Evolutionary conservation across 2,329 filamentous ascomycete species (phyloP), one percentile per base, ranked within the genome.

Genomic region (Cercospora brassicicola): DNA sequence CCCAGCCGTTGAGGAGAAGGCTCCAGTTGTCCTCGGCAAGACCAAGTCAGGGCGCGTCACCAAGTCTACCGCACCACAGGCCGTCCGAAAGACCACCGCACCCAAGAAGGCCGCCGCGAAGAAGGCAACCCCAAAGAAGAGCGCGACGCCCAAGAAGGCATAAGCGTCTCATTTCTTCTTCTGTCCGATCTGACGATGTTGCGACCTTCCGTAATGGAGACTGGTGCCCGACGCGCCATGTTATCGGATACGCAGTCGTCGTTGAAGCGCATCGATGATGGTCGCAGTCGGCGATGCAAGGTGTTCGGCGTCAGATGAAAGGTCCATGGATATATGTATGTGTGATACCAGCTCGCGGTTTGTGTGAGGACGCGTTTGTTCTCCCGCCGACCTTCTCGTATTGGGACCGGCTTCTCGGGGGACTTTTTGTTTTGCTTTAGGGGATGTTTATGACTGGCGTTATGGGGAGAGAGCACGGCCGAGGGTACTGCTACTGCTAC

Each of bases 31-130:
- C 59, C 82, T 93, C 62, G 87, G 86, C 79, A 94, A 92, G 88
- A 94, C 92, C 80, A 95, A 95, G 88, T 90, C 91, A 64, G 92
- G 93, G 59, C 90, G 93, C 74, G 90, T 96, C 75, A 88, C 90
- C 75, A 96, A 95, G 88, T 84, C 85, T 26, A 82, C 84, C 42
- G 82, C 84, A 66, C 84, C 84, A 59, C 79, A 82, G 36, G 77
- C 79, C 11, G 42, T 75, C 76, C 45, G 45, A 51, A 86, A 85
- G 79, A 81, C 80, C 73, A 77, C 70, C 31, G 65, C 73, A 15
- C 71, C 79, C 26, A 82, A 81, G 73, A 77, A 77, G 71, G 71
- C 74, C 26, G 66, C 79, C 15, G 70, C 79, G 31, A 82, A 81
- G 74, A 75, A 76, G 67, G 73, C 74, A 74, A 81, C 83, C 59